phyloP scores from a whole-genome alignment of 2,329 filamentous ascomycete genomes.

The Aspergillus melleus region DNA sequence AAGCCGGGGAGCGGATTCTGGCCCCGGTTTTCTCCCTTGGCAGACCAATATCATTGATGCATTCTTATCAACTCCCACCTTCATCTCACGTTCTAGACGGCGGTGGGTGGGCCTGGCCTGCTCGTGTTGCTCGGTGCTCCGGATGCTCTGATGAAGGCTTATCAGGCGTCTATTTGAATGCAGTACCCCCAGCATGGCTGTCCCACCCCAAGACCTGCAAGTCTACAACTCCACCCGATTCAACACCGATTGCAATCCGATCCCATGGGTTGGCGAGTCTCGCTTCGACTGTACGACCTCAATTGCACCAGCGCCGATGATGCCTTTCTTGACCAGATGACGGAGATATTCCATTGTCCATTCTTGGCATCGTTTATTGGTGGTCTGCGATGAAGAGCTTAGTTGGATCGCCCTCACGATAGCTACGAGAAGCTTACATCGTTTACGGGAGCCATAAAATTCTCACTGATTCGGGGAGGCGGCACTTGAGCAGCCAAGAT shows the following conservation, averaged over 20 bases:
- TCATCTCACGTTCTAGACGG: no score
- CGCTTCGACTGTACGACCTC: slow-evolving; percentile 30
- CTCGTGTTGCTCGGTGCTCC: no score
- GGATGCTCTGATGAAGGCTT: no score
- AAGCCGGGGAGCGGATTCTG: not conserved
- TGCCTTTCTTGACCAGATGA: slow-evolving; percentile 22
- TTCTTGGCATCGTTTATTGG: slow-evolving; percentile 35
- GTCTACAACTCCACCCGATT: not conserved
- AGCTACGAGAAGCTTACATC: slow-evolving; percentile 22
- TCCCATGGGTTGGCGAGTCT: slow-evolving; percentile 30
- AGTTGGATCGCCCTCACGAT: not conserved
- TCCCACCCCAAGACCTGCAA: not conserved
- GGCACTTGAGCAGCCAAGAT: slow-evolving; percentile 27
- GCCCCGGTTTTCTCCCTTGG: not conserved
- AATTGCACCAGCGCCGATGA: slow-evolving; percentile 23
- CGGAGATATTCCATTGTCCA: slow-evolving; percentile 37
- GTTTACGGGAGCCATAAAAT: slow-evolving; percentile 37
- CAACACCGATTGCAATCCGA: slow-evolving; percentile 22
- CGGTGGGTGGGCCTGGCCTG: no score
- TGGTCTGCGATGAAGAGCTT: slow-evolving; percentile 18
- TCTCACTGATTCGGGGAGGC: slow-evolving; percentile 31
- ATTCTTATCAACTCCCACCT: not conserved
- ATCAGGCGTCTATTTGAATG: no score
- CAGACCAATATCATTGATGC: not conserved
- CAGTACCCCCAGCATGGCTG: no score